Percentiles rank a stretch among this genome's conserved stretches.
These are phyloP conservation scores for Erysimum pusillum DNA, from an alignment of 441 rosid species.

Conservation along the genomic window DNA sequence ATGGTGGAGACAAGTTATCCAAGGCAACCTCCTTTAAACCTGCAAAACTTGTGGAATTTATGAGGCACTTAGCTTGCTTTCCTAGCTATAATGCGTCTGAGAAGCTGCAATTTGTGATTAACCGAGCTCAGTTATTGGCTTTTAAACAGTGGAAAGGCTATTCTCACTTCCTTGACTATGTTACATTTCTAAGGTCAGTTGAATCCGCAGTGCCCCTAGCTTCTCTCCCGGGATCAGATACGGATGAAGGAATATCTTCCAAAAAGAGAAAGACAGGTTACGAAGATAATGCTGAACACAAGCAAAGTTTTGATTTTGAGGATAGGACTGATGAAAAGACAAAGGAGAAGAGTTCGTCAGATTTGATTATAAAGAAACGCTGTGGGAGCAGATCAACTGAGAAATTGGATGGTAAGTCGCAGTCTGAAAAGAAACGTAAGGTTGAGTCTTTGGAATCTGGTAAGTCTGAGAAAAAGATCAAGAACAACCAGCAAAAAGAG, in stretches of 20 bases:
- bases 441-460: conserved; percentile 34
- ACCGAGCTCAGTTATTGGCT: conserved; percentile 65
- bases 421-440: conserved; percentile 57
- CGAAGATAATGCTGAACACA: conserved; percentile 41
- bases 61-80: conserved; percentile 56
- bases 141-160: conserved; percentile 68
- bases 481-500: conserved; percentile 40
- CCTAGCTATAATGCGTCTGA: conserved; percentile 49
- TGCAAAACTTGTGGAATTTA: conserved; percentile 48
- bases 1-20: conserved; percentile 56
- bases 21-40: conserved; percentile 59
- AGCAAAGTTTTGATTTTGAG: conserved; percentile 44
- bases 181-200: conserved; percentile 45
- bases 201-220: conserved; percentile 49
- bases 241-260: conserved; percentile 14
- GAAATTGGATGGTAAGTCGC: conserved; percentile 38
- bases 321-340: conserved; percentile 37
- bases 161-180: conserved; percentile 55
- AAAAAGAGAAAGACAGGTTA: conserved; percentile 46
- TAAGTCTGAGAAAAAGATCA: conserved; percentile 27
- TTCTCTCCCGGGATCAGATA: conserved; percentile 38
- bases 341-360: conserved; percentile 63
- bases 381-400: conserved; percentile 30
- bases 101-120: conserved; percentile 54
- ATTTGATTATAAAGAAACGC: conserved; percentile 49